These are phyloP conservation scores for Thielaviopsis euricoi DNA, from an alignment of 2,329 filamentous ascomycete genomes.

Conservation along the genomic window DNA sequence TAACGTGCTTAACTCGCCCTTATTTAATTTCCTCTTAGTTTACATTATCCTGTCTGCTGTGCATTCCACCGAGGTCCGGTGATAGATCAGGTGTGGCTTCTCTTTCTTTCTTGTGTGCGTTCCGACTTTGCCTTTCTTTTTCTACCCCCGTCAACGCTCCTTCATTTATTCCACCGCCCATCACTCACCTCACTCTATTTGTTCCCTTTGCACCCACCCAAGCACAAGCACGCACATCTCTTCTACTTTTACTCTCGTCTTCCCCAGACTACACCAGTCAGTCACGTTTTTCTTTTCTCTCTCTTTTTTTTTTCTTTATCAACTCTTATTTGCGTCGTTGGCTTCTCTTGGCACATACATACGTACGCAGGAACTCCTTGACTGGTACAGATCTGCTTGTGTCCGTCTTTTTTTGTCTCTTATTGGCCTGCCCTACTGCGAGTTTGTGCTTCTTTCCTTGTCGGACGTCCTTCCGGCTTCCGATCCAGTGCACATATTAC, in stretches of 20 bases:
- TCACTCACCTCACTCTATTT: no score
- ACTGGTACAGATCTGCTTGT: not conserved
- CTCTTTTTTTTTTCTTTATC: not conserved
- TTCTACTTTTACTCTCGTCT: not conserved
- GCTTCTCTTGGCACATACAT: not conserved
- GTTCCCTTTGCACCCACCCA: no score
- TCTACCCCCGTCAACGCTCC: no score
- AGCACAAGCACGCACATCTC: no score
- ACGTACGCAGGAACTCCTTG: not conserved
- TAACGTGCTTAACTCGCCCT: no score
- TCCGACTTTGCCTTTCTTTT: no score
- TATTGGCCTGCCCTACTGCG: not conserved
- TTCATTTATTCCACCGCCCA: no score
- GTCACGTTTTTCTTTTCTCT: not conserved
- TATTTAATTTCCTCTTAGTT: no score
- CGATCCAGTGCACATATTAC: not conserved
- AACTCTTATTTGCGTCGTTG: not conserved
- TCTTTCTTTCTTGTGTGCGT: no score
- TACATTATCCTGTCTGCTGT: no score
- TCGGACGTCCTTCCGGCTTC: not conserved
- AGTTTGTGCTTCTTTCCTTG: not conserved
- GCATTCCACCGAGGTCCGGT: no score
- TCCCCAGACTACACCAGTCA: not conserved
- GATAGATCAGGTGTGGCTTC: no score
- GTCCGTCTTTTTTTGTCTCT: not conserved